Conservation (phyloP, 139 green algal genomes). For the Edaphochlamys debaryana region DNA sequence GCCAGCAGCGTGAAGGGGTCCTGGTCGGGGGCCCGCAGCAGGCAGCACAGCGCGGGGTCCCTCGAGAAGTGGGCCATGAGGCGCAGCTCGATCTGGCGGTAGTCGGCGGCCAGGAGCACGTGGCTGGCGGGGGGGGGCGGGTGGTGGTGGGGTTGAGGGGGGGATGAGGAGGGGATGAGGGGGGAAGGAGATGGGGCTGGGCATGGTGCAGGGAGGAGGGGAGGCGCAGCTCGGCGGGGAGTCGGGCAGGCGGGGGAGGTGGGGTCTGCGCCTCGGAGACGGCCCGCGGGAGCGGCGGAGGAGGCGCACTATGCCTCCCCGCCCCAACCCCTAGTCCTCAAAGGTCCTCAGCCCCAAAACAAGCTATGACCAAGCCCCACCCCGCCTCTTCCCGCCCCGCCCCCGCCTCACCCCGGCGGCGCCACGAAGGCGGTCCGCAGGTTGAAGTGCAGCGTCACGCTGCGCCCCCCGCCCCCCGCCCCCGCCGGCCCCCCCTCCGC, state of each 20-base stretch:
- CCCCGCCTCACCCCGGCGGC: conserved; percentile 33
- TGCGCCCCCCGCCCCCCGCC: not conserved
- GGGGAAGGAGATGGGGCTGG: not conserved
- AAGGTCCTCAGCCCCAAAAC: too few relatives aligned
- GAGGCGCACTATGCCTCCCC: too few relatives aligned
- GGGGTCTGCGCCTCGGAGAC: too few relatives aligned
- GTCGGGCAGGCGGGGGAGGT: too few relatives aligned
- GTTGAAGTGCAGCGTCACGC: conserved; percentile 47
- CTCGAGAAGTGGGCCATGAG: conserved; percentile 90
- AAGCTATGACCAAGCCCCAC: too few relatives aligned
- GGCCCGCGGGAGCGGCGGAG: too few relatives aligned
- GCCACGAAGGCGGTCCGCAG: conserved; percentile 64
- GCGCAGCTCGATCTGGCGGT: conserved; percentile 89
- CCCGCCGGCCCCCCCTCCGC: not conserved
- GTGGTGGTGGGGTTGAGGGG: not conserved
- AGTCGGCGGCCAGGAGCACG: conserved; percentile 80
- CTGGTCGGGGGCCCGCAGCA: conserved; percentile 57
- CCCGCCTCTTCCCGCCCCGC: too few relatives aligned
- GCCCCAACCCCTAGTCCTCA: too few relatives aligned
- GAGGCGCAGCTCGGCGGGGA: too few relatives aligned
- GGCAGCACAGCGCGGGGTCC: conserved; percentile 66
- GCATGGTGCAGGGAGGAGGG: too few relatives aligned
- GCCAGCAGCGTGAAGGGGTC: conserved; percentile 88
- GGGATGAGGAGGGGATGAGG: not conserved
- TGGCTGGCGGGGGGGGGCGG: conserved; percentile 1